These are phyloP conservation scores for Pyrus pyrifolia DNA, from an alignment of 306 rosid species.

Conservation along the genomic window DNA sequence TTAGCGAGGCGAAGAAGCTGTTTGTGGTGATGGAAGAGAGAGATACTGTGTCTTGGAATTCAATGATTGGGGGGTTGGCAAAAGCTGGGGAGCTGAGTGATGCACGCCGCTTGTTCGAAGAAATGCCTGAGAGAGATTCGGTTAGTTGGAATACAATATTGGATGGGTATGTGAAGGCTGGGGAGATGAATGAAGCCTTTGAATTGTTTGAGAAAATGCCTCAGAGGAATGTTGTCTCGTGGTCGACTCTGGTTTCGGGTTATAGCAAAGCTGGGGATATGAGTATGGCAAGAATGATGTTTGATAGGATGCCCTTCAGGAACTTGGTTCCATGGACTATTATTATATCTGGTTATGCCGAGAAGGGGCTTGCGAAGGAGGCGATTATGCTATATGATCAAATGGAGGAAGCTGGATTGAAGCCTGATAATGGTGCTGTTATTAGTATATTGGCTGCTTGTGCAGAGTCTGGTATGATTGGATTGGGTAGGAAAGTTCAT, in stretches of 20 bases:
- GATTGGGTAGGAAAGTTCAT: constrained; percentile 64
- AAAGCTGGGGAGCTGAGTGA: constrained; percentile 36
- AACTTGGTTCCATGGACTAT: constrained; percentile 75
- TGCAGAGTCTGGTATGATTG: constrained; percentile 65
- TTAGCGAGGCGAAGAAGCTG: constrained; percentile 39
- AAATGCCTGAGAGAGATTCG: constrained; percentile 65
- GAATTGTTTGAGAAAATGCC: constrained; percentile 63
- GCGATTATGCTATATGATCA: constrained; percentile 45
- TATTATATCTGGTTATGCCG: constrained; percentile 74
- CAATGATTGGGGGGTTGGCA: constrained; percentile 54
- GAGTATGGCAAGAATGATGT: constrained; percentile 71
- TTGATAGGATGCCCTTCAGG: constrained; percentile 60
- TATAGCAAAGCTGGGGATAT: constrained; percentile 59
- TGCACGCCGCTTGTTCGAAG: constrained; percentile 54
- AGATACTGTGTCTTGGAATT: constrained; percentile 67
- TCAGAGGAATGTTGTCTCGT: constrained; percentile 61
- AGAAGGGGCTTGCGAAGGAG: constrained; percentile 53
- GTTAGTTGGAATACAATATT: constrained; percentile 86
- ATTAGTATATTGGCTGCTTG: constrained; percentile 64
- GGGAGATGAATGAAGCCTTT: constrained; percentile 57
- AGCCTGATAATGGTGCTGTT: constrained; percentile 50
- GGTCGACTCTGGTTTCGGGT: constrained; percentile 70
- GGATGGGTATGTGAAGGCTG: constrained; percentile 58
- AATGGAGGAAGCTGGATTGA: constrained; percentile 60
- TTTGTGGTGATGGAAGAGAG: constrained; percentile 43